Conservation (phyloP, 306 rosid species). For the Corylus heterophylla region DNA sequence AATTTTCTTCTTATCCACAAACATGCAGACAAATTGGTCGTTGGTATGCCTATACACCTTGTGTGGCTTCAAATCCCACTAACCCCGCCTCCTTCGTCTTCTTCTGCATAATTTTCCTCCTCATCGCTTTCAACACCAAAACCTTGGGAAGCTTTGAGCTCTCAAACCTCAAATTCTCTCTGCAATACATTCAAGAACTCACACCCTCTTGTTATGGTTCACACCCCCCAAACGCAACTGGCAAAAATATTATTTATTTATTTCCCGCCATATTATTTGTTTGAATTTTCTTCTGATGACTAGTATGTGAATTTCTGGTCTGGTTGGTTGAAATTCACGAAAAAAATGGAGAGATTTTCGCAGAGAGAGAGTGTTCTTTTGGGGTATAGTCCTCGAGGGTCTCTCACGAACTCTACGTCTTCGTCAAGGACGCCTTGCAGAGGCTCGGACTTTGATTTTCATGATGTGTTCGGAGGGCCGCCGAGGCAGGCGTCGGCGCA, state of each 20-base stretch:
- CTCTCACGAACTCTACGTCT: slow-evolving; percentile 39
- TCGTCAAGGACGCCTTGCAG: slow-evolving; percentile 32
- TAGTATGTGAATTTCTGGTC: neutral
- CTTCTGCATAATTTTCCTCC: slow-evolving; percentile 11
- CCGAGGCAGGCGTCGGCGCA: slow-evolving; percentile 63
- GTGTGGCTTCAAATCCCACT: slow-evolving; percentile 54
- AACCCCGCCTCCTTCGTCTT: slow-evolving; percentile 14
- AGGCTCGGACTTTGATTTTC: slow-evolving; percentile 67
- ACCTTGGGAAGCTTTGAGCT: neutral
- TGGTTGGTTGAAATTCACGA: neutral
- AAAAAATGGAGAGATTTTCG: slow-evolving; percentile 57
- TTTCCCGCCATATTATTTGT: slow-evolving; percentile 41
- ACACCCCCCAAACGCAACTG: neutral
- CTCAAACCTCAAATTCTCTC: neutral
- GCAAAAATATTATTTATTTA: slow-evolving; percentile 4
- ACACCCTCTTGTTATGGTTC: neutral
- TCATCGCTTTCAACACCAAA: neutral
- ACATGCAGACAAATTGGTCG: neutral
- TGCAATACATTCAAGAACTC: neutral
- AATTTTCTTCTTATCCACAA: slow-evolving; percentile 41
- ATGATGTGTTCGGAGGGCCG: slow-evolving; percentile 91
- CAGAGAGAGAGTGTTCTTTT: slow-evolving; percentile 55
- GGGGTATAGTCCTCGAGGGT: slow-evolving; percentile 43
- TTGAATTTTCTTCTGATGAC: neutral
- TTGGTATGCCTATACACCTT: slow-evolving; percentile 7